These are phyloP conservation scores for Termitomyces sp. DNA, from an alignment of 768 basidiomycete genomes.

Conservation along the genomic window DNA sequence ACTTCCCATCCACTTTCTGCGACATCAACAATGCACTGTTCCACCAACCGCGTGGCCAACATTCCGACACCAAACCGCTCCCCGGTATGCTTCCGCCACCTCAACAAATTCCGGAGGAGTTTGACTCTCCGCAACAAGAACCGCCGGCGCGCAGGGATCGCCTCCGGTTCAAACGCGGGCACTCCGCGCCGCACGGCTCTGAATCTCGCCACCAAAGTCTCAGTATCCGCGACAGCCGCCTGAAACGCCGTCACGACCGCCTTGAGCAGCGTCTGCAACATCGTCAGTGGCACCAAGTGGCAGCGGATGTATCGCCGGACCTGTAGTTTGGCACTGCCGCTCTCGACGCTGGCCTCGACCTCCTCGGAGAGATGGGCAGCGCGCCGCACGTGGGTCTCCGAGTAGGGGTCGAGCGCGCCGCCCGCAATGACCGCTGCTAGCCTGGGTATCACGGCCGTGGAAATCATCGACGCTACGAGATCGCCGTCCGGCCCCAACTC, in stretches of 20 bases:
- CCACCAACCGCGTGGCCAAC: conserved; percentile 52
- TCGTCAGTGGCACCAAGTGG: not conserved
- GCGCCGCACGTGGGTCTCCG: conserved; percentile 51
- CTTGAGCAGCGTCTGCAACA: conserved; percentile 49
- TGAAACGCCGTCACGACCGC: conserved; percentile 49
- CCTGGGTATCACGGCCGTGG: conserved; percentile 75
- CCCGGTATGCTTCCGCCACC: conserved; percentile 71
- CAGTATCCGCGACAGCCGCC: conserved; percentile 45
- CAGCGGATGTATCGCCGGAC: conserved; percentile 26
- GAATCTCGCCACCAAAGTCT: conserved; percentile 46
- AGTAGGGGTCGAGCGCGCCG: conserved; percentile 85
- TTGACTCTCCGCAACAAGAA: conserved; percentile 66
- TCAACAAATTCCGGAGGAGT: conserved; percentile 64
- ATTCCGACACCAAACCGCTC: conserved; percentile 52
- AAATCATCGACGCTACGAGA: conserved; percentile 81
- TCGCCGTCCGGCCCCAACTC: conserved; percentile 82
- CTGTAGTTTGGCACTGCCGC: conserved; percentile 58
- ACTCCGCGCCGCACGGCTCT: conserved; percentile 24
- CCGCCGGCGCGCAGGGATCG: conserved; percentile 65
- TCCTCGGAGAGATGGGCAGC: conserved; percentile 77
- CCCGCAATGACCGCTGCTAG: conserved; percentile 67
- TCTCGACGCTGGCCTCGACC: conserved; percentile 68
- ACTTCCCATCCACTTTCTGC: conserved; percentile 84
- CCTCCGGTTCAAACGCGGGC: conserved; percentile 68
- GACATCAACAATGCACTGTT: conserved; percentile 54